Percentiles rank a stretch among this genome's conserved stretches.
phyloP scores from a whole-genome alignment of 345 rosid genomes.

The Trapa bicornis region DNA sequence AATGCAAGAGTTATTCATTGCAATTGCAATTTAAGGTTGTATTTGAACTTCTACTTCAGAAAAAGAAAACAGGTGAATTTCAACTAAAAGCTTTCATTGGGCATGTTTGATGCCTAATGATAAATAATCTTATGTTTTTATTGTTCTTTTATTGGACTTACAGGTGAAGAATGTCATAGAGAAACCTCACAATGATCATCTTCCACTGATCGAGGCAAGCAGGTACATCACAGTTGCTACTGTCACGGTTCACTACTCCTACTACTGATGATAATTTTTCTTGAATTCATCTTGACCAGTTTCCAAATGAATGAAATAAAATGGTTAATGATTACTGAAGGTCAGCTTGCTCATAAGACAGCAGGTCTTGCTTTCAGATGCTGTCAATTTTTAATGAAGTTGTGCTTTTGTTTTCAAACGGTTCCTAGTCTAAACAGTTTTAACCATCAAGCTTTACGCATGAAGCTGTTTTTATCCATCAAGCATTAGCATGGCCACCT shows the following conservation, averaged over 20 bases:
- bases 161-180: constrained; percentile 42
- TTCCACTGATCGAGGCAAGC: constrained; percentile 41
- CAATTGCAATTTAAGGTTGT: not conserved
- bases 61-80: too few species aligned
- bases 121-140: not conserved
- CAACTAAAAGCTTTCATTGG: too few species aligned
- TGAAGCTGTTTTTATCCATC: not conserved
- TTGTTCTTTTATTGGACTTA: constrained; percentile 1
- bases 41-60: not conserved
- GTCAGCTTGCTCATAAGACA: not conserved
- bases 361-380: not conserved
- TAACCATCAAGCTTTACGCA: not conserved
- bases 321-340: not conserved
- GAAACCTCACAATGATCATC: constrained; percentile 40
- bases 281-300: not conserved
- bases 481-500: not conserved
- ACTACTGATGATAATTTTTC: not conserved
- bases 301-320: not conserved
- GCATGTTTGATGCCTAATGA: too few species aligned
- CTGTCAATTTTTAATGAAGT: not conserved
- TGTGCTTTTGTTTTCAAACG: not conserved
- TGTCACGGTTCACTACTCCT: not conserved
- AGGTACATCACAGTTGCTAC: constrained; percentile 15
- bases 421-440: not conserved
- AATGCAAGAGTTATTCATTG: not conserved